These are phyloP conservation scores for Boletus calvinii DNA, from an alignment of 1,284 basidiomycete species.

Conservation along the genomic window DNA sequence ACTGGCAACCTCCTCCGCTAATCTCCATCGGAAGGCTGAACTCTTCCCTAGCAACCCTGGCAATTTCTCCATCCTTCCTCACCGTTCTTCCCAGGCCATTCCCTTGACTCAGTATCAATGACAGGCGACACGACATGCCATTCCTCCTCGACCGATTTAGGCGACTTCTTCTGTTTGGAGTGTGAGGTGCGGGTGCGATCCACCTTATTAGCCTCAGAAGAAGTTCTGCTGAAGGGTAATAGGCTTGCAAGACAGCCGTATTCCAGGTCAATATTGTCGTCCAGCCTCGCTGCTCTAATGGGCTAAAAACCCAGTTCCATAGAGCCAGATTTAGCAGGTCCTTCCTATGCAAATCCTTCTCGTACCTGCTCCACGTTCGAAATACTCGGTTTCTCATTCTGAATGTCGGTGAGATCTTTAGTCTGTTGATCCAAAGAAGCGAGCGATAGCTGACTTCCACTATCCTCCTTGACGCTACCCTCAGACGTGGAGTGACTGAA, in stretches of 20 bases:
- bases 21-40: too few species aligned
- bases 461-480: background rate
- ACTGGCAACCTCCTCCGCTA: too few species aligned
- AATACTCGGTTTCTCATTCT: background rate
- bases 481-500: background rate
- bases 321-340: background rate
- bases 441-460: background rate
- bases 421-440: background rate
- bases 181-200: background rate
- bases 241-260: background rate
- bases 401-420: background rate
- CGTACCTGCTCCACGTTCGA: background rate
- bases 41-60: too few species aligned
- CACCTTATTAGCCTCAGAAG: background rate
- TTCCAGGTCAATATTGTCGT: background rate
- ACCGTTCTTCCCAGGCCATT: too few species aligned
- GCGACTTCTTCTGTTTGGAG: background rate
- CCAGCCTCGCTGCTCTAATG: too few species aligned
- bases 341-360: background rate
- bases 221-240: background rate
- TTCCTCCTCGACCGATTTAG: background rate
- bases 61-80: too few species aligned
- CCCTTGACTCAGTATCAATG: background rate
- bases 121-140: background rate
- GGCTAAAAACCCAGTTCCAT: background rate